Percentiles rank a stretch among this genome's conserved stretches.
These are phyloP conservation scores for Monosporozyma aquatica DNA, from an alignment of 805 yeast species.

Conservation along the genomic window DNA sequence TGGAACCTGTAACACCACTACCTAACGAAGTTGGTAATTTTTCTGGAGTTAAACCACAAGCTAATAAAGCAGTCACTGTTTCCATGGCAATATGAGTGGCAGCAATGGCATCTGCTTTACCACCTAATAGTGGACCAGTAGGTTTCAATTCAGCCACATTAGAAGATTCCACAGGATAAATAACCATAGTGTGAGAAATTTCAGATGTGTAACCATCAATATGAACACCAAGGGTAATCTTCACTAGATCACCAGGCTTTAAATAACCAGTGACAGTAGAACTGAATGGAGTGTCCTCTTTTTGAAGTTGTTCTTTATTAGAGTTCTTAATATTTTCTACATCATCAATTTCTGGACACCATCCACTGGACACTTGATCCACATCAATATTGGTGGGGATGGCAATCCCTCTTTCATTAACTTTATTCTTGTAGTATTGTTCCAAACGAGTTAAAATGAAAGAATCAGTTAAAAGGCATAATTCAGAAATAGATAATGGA, in stretches of 20 bases:
- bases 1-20: constrained; percentile 50
- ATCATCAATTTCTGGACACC: constrained; percentile 79
- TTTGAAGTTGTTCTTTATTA: constrained; percentile 17
- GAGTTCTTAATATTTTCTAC: constrained; percentile 30
- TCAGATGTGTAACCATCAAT: constrained; percentile 91
- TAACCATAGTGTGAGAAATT: constrained; percentile 78
- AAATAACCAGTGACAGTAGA: constrained; percentile 24
- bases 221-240: constrained; percentile 80
- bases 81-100: constrained; percentile 88
- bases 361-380: constrained; percentile 67
- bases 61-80: constrained; percentile 69
- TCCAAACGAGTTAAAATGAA: constrained; percentile 53
- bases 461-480: constrained; percentile 77
- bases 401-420: constrained; percentile 85
- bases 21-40: constrained; percentile 52
- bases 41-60: constrained; percentile 66
- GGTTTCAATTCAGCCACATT: constrained; percentile 37
- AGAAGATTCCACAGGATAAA: constrained; percentile 58
- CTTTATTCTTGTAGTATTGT: constrained; percentile 50
- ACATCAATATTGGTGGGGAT: constrained; percentile 85
- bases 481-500: constrained; percentile 49
- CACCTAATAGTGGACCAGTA: constrained; percentile 72
- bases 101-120: constrained; percentile 79
- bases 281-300: constrained; percentile 13
- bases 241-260: constrained; percentile 74